phyloP scores from a whole-genome alignment of 2,329 filamentous ascomycete species.

The Paraconiothyrium brasiliense region DNA sequence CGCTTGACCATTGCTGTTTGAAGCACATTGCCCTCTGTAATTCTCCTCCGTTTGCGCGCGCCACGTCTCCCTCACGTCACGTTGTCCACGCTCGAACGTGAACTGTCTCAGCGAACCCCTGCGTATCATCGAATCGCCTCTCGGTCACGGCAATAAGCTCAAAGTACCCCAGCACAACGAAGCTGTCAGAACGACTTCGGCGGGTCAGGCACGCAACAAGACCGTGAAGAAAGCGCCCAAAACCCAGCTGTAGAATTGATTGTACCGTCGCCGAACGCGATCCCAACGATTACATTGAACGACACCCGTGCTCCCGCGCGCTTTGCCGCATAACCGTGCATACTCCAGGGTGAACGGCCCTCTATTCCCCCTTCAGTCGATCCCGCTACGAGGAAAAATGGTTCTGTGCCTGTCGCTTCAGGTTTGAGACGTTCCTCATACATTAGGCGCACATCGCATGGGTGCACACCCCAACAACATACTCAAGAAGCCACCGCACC shows the following conservation, averaged over 20 bases:
- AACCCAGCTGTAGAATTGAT: not conserved
- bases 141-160: not conserved
- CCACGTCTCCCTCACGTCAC: constrained; percentile 24
- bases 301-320: constrained; percentile 17
- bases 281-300: constrained; percentile 6
- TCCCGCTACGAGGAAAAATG: constrained; percentile 41
- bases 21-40: constrained; percentile 14
- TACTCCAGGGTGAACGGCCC: constrained; percentile 30
- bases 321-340: constrained; percentile 36
- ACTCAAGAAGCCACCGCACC: constrained; percentile 28
- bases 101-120: constrained; percentile 46
- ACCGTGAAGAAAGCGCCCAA: not conserved
- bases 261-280: not conserved
- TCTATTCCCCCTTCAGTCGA: constrained; percentile 28
- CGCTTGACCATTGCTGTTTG: constrained; percentile 25
- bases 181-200: constrained; percentile 8
- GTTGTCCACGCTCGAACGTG: constrained; percentile 37
- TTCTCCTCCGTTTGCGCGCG: constrained; percentile 19
- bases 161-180: constrained; percentile 8
- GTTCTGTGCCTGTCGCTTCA: constrained; percentile 50
- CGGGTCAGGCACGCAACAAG: constrained; percentile 5
- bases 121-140: constrained; percentile 34
- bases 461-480: constrained; percentile 32
- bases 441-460: constrained; percentile 45
- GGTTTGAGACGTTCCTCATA: constrained; percentile 52